Base-by-base conservation (phyloP, 2,329 filamentous ascomycete species). In the Microcyclospora tardicrescens region DNA sequence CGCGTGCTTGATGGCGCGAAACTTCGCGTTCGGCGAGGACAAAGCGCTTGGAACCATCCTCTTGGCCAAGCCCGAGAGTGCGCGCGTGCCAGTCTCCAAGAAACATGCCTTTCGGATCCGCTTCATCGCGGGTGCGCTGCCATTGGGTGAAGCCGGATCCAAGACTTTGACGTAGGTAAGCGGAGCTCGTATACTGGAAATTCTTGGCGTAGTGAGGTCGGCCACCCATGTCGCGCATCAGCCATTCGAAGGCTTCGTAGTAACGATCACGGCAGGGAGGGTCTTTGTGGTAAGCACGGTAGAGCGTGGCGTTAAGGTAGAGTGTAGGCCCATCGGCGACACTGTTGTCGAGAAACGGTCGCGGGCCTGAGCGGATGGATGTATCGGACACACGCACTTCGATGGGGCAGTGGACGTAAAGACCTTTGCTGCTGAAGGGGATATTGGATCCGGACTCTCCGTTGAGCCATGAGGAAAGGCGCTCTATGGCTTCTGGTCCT, bases 201-300 rank as follows among this genome's bases (percentile, higher is more conserved):
- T 94, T 93, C 71, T 94, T 94, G 6, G 86, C 86, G 84, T 86
- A 94, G 61, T 94, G 86, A 13, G 86, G 86, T 34, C 74, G 74
- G 8, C 81, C 86, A 37, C 81, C 83, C 50, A 93, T 67, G 33
- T 93, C 82, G 42, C 76, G 78, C 86, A 93, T 93, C 34, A 94
- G 67, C 69, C 80, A 89, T 61, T 94, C 86, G 48, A 94, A 93
- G 1, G 81, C 86, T 61, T 87, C 72, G 60, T 93, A 94, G 66
- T 93, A 93, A 34, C 81, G 73, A 38, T 71, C 69, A 38, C 69
- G 73, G 53, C 81, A 87, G 0, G 84, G 81, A 9, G 86, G 85
- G 51, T 93, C 83, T 42, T 69, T 69, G 52, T 73, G 67, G 58
- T 93, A 91, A 0, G 86, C 83, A 12, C 85, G 73, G 62, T 94